Base-by-base conservation (phyloP, 2,329 filamentous ascomycete genomes). In the Colletotrichum sp. region DNA sequence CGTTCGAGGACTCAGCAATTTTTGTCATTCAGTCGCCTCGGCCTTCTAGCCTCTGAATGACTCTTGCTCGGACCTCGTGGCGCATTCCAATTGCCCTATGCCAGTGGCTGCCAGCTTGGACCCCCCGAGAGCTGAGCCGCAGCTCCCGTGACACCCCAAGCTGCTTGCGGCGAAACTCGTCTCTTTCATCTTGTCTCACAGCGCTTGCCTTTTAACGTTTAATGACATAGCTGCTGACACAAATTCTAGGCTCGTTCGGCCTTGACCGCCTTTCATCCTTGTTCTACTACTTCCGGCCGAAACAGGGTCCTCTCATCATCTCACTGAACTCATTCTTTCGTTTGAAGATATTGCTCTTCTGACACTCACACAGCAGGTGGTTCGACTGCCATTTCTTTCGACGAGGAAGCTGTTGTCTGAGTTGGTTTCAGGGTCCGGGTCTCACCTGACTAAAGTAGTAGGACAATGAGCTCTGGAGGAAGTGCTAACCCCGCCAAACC, bases 401-500 rank as follows among this genome's bases (percentile, higher is more conserved):
- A 36, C 52, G 58, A 55, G 32, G 43, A 48, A 55, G 36, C 43
- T 24, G 21, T 34, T 32, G 30, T 30, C 30, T 21, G 26, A 56
- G 28, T 36, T 36, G 59, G 34, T 61, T 65, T 65, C 34, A 74
- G 59, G 32, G 59, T 73, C 52, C 30, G 56, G 52, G 34, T 21
- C 48, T 61, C 32, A 43, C 21, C 48, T 34, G 38, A 43, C 21
- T 30, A 28, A 52, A 38, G 16, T 18, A 13, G 58, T 48, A 77
- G 70, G 78, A 86, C 80, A 77, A 91, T 92, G 90, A 91, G 86
- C 82, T 86, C 89, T 70, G 74, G 74, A 24, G 73, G 73, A 38
- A 69, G 43, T 68, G 63, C 69, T 77, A 84, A 83, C 78, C 84
- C 85, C 70, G 82, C 85, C 78, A 92, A 92, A 80, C 78, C 88